phyloP scores from a whole-genome alignment of 1,284 basidiomycete genomes.

The Leccinum griseonigrum region DNA sequence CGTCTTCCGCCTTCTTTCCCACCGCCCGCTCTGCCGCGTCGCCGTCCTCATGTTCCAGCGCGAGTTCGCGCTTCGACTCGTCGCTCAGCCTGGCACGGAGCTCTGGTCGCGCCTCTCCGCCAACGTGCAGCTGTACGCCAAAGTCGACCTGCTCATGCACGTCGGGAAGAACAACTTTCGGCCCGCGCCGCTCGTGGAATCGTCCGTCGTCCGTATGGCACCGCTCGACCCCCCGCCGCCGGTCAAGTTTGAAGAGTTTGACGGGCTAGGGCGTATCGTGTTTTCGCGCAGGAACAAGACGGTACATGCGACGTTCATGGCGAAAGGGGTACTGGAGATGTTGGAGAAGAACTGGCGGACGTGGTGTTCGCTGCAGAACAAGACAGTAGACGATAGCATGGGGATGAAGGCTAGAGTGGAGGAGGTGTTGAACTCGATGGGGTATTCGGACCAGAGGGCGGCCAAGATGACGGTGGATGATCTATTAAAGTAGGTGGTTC shows the following conservation, averaged over 20 bases:
- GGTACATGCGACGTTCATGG: constrained; percentile 83
- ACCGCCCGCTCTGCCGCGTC: constrained; percentile 90
- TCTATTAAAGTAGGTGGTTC: constrained; percentile 56
- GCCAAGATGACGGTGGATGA: constrained; percentile 84
- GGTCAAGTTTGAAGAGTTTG: constrained; percentile 96
- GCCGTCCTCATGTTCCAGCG: constrained; percentile 99
- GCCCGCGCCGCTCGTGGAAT: constrained; percentile 95
- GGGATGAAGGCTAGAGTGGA: constrained; percentile 78
- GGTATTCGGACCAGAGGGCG: constrained; percentile 66
- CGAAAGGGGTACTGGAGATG: constrained; percentile 94
- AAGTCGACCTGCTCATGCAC: constrained; percentile 96
- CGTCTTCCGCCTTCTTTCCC: constrained; percentile 95
- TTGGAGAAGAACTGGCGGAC: constrained; percentile 93
- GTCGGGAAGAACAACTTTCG: constrained; percentile 96
- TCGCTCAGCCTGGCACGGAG: constrained; percentile 81
- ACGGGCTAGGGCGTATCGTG: constrained; percentile 89
- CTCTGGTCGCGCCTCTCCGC: constrained; percentile 96
- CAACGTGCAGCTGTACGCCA: constrained; percentile 95
- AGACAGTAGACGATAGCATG: constrained; percentile 74
- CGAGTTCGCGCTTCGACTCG: constrained; percentile 93
- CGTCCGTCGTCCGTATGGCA: constrained; percentile 86
- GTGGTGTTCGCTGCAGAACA: constrained; percentile 84
- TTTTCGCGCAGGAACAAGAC: constrained; percentile 93
- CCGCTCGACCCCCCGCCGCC: constrained; percentile 95
- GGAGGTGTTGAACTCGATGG: constrained; percentile 65